Evolutionary conservation across 2,329 filamentous ascomycete species (phyloP).

Genomic region (Aspergillus latus): DNA sequence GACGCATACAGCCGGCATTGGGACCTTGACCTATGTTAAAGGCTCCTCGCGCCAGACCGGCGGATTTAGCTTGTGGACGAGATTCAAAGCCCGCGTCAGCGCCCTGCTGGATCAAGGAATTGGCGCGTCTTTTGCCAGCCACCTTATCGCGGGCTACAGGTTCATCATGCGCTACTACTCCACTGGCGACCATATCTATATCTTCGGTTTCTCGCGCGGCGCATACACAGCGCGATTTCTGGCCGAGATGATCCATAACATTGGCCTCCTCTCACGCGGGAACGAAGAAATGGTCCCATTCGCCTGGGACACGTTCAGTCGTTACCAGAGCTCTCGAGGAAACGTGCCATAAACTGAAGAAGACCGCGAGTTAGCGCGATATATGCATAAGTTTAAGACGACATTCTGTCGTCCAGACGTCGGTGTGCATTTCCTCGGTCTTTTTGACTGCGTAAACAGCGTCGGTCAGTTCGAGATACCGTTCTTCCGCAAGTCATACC

Average conservation of each 20-base stretch:
- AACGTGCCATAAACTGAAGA: constrained; percentile 20
- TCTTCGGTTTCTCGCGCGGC: constrained; percentile 17
- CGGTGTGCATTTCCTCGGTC: constrained; percentile 54
- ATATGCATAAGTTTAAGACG: constrained; percentile 48
- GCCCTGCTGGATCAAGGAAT: constrained; percentile 10
- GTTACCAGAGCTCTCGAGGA: constrained; percentile 35
- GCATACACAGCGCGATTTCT: constrained; percentile 16
- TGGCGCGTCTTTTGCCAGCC: constrained; percentile 10
- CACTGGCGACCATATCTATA: constrained; percentile 16
- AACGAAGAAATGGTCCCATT: constrained; percentile 58
- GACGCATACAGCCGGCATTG: constrained; percentile 8
- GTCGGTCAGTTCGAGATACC: constrained; percentile 33
- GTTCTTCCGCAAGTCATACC: constrained; percentile 32
- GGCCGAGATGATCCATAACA: constrained; percentile 16
- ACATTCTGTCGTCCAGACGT: constrained; percentile 52
- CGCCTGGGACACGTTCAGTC: constrained; percentile 40
- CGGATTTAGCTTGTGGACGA: constrained; percentile 5
- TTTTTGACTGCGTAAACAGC: constrained; percentile 57
- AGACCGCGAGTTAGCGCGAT: constrained; percentile 22
- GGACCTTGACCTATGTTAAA: constrained; percentile 10
- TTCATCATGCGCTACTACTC: constrained; percentile 15
- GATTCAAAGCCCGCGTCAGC: constrained; percentile 5
- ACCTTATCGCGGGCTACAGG: constrained; percentile 7
- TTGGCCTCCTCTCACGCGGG: constrained; percentile 48
- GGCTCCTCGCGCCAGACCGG: constrained; percentile 3